phyloP scores from a whole-genome alignment of 2,329 filamentous ascomycete species.

The Magnaporthiopsis rhizophila region DNA sequence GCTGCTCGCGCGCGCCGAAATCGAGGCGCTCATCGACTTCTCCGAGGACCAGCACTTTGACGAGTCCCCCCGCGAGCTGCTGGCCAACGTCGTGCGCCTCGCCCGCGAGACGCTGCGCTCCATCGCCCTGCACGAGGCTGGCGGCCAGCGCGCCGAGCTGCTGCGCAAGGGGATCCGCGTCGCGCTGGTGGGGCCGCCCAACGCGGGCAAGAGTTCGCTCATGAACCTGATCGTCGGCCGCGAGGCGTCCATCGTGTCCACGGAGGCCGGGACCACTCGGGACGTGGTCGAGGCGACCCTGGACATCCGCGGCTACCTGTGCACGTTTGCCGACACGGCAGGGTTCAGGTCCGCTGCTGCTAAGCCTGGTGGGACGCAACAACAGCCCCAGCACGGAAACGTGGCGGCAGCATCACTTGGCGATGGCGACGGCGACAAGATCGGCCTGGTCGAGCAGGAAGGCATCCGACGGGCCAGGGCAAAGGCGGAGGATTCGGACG shows the following conservation, averaged over 20 bases:
- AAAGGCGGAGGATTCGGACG: constrained; percentile 73
- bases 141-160: constrained; percentile 75
- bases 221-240: constrained; percentile 85
- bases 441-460: constrained; percentile 77
- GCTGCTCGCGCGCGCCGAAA: constrained; percentile 74
- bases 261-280: constrained; percentile 85
- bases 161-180: constrained; percentile 78
- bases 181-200: constrained; percentile 82
- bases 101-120: constrained; percentile 52
- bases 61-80: constrained; percentile 66
- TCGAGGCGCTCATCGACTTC: constrained; percentile 96
- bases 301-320: constrained; percentile 83
- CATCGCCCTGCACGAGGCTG: constrained; percentile 63
- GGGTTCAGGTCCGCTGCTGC: constrained; percentile 55
- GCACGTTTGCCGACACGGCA: constrained; percentile 92
- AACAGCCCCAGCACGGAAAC: not conserved
- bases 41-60: constrained; percentile 97
- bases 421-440: constrained; percentile 17
- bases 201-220: constrained; percentile 89
- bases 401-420: not conserved
- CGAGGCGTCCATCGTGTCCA: constrained; percentile 91
- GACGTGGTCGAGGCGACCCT: constrained; percentile 90
- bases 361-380: constrained; percentile 10
- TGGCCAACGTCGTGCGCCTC: constrained; percentile 59
- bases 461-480: constrained; percentile 81